Evolutionary conservation across 306 rosid species (phyloP), one percentile per base, ranked within the genome.

Genomic region (Dryas drummondii): DNA sequence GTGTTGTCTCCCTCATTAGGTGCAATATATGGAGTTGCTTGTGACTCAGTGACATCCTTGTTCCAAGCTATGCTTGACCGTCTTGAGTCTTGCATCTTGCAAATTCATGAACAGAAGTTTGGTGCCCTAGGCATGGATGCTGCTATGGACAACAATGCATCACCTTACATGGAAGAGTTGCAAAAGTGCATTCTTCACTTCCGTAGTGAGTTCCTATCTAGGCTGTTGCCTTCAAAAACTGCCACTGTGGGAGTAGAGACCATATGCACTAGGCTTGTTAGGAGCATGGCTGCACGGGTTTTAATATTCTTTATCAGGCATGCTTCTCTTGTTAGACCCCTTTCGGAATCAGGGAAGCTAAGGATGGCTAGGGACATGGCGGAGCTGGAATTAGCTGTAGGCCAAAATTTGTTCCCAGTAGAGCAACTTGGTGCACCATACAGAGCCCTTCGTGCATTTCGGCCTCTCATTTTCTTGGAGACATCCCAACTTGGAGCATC

Each of bases 351-450:
- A 32, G 99, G 99, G 77, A 92, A 96, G 80, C 86, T 96, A 76
- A 88, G 97, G 83, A 92, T 96, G 99, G 99, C 98, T 56, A 85
- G 99, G 90, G 98, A 96, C 82, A 96, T 96, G 99, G 99, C 98
- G 72, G 99, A 92, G 78, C 83, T 96, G 75, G 98, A 96, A 85
- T 82, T 96, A 83, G 96, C 97, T 0, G 98, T 96, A 67, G 99
- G 99, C 62, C 99, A 96, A 75, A 90, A 88, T 78, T 74, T 92
- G 82, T 96, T 89, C 85, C 99, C 99, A 0, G 98, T 96, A 5
- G 97, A 92, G 75, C 98, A 92, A 80, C 99, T 96, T 50, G 99
- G 99, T 73, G 83, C 91, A 60, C 99, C 99, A 17, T 96, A 92
- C 80, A 89, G 97, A 50, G 97, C 98, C 65, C 99, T 94, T 66